phyloP scores from a whole-genome alignment of 2,329 filamentous ascomycete species.

The Talaromyces piceae region DNA sequence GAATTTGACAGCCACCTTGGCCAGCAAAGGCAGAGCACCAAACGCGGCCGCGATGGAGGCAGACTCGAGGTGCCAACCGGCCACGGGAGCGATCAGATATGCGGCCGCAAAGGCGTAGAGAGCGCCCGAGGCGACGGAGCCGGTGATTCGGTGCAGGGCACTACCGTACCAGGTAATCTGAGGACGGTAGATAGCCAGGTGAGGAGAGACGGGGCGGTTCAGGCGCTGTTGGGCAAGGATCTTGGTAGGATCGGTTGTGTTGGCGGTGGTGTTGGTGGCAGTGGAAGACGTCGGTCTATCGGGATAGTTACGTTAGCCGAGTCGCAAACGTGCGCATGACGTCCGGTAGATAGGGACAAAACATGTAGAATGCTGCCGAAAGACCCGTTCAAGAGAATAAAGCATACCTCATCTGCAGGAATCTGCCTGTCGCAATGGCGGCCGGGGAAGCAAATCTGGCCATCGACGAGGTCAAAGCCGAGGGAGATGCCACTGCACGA shows the following conservation, averaged over 20 bases:
- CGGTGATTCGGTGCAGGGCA: conserved; percentile 77
- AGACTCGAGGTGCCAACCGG: conserved; percentile 64
- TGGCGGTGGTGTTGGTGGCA: conserved; percentile 20
- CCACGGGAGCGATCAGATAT: conserved; percentile 71
- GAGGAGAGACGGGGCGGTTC: conserved; percentile 72
- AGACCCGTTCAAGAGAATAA: not conserved
- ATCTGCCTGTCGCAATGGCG: conserved; percentile 36
- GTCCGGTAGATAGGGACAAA: conserved; percentile 8
- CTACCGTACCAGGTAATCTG: conserved; percentile 78
- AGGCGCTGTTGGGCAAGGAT: conserved; percentile 77
- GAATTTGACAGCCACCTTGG: conserved; percentile 55
- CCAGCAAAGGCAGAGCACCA: conserved; percentile 51
- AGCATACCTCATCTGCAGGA: conserved; percentile 39
- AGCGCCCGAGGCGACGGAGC: conserved; percentile 59
- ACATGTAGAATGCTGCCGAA: conserved; percentile 19
- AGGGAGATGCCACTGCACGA: conserved; percentile 36
- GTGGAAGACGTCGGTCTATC: conserved; percentile 24
- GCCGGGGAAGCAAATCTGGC: conserved; percentile 37
- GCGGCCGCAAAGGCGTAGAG: conserved; percentile 74
- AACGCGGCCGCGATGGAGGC: conserved; percentile 58
- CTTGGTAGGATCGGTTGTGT: conserved; percentile 28
- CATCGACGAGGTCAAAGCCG: conserved; percentile 35
- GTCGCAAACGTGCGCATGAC: not conserved
- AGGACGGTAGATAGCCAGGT: conserved; percentile 77
- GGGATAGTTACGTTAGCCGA: conserved; percentile 15